Conservation (phyloP, 1,284 basidiomycete genomes). For the Meira nashicola region DNA sequence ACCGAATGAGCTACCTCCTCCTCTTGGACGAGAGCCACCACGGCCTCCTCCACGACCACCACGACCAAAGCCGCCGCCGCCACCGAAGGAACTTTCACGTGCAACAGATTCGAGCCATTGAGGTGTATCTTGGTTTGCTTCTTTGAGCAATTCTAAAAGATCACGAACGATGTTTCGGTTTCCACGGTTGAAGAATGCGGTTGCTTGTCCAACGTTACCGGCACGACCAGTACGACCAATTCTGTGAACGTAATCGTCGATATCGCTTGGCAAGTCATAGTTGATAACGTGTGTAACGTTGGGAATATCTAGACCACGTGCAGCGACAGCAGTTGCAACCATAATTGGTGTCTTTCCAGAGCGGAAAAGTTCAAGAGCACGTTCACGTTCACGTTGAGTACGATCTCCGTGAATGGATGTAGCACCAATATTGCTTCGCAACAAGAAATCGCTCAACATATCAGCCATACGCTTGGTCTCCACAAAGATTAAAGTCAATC, state of each 20-base stretch:
- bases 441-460: constrained; percentile 92
- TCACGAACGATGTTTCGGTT: constrained; percentile 75
- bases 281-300: constrained; percentile 98
- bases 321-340: constrained; percentile 96
- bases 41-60: constrained; percentile 59
- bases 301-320: constrained; percentile 97
- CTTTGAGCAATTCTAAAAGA: constrained; percentile 83
- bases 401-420: constrained; percentile 98
- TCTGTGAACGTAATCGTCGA: constrained; percentile 64
- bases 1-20: constrained; percentile 34
- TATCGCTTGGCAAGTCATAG: constrained; percentile 97
- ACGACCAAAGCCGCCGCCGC: constrained; percentile 61
- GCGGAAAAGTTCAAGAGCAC: constrained; percentile 89
- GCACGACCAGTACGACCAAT: constrained; percentile 95
- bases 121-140: constrained; percentile 95
- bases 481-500: constrained; percentile 92
- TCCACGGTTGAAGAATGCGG: constrained; percentile 57
- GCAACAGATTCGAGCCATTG: constrained; percentile 84
- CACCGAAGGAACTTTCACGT: constrained; percentile 72
- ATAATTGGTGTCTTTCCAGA: constrained; percentile 90
- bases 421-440: constrained; percentile 72
- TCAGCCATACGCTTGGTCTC: constrained; percentile 99
- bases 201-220: constrained; percentile 93
- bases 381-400: constrained; percentile 94
- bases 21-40: constrained; percentile 27